Evolutionary conservation across 257 asterid genomes (phyloP), one percentile per base, ranked within the genome.

Genomic region (Gentiana straminea): DNA sequence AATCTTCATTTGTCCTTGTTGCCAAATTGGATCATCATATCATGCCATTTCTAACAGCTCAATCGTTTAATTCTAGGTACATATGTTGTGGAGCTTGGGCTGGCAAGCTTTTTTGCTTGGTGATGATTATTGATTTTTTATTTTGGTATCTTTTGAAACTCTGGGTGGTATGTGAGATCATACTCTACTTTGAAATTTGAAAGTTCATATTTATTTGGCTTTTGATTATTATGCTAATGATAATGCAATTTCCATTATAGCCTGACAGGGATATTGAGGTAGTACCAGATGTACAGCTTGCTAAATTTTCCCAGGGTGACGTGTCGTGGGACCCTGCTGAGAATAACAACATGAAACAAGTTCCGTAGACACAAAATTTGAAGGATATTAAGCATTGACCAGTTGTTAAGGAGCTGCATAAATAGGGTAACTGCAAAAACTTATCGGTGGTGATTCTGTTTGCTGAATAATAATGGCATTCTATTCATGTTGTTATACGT

Each of bases 21-120:
- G 24, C 24, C 24, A 24, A 24, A 24, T 24, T 24, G 24, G 24
- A 24, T 24, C 24, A 24, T 24, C 24, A 24, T 24, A 24, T 24
- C 24, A 24, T 24, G 24, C 24, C 50, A 56, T 44, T 54, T 35
- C 44, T 62, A 41, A 35, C 51, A 5, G 49, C 49, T 33, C 12
- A 33, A 24, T 0, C 1, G 24, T 24, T 0, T 24, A 24, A 24
- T 55, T 70, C 5, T 62, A 91, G 98, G 86, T 91, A 87, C 69
- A 87, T 87, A 4, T 66, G 80, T 35, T 87, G 98, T 59, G 98
- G 97, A 72, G 75, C 84, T 61, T 91, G 97, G 98, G 97, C 98
- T 10, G 98, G 97, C 62, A 91, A 87, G 78, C 84, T 91, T 56
- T 91, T 91, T 63, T 83, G 81, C 81, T 51, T 91, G 68, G 97